Base-by-base conservation (phyloP, 2,329 filamentous ascomycete genomes). In the Coniochaeta sp. region DNA sequence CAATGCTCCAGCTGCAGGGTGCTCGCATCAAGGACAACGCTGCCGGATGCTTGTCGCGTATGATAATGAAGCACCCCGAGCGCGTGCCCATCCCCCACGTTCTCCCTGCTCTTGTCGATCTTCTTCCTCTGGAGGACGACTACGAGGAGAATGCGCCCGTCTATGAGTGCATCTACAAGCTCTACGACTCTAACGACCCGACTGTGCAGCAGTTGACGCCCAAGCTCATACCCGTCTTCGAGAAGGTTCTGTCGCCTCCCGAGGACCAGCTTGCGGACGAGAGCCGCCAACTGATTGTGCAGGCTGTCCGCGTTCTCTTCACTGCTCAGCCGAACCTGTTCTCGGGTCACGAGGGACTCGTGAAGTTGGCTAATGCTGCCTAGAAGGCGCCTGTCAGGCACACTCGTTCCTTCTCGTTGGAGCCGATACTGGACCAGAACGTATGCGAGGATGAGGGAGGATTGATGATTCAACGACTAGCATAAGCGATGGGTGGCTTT, bases 71-170 rank as follows among this genome's bases (percentile, higher is more conserved):
- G 63, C 86, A 95, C 70, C 86, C 88, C n/a, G 84, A 92, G 60
- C 82, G 81, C 59, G 85, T 95, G 9, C 91, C 92, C 16, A 79
- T 95, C 50, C 72, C 79, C 33, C 85, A 96, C 54, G 89, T 95
- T 18, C 80, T 99, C 1, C 91, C 92, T 24, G 83, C 83, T 1
- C 73, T 97, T 26, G 80, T 95, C 52, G 80, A 81, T 55, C 79
- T 91, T 26, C 80, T 97, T 32, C 94, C 94, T 9, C 77, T 97
- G 56, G 89, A 88, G 69, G 91, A 96, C 66, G 94, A 97, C 68
- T 97, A 82, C 62, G 91, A 96, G 71, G 94, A 97, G 81, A 97
- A 99, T 72, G 89, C 89, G 62, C 91, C 94, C 8, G 85, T 97
- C 54, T 99, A 87, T 72, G 81, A 87, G 67, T 95, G 91, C 82